Conservation (phyloP, 306 rosid species). For the Dalbergia oliveri region DNA sequence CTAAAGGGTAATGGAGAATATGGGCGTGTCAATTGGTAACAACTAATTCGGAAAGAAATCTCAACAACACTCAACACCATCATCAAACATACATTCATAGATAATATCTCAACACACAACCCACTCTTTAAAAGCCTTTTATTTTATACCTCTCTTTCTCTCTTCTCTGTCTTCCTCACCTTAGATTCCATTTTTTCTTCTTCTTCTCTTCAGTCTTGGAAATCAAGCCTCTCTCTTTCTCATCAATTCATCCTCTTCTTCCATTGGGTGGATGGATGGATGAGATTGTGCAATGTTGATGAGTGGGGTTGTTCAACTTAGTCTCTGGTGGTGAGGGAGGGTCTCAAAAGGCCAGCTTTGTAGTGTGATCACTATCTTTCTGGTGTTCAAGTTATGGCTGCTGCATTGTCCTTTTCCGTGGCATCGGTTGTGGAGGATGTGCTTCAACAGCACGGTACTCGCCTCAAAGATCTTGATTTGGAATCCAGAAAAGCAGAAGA, state of each 20-base stretch:
- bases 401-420: conserved; percentile 75
- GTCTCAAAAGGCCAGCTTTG: conserved; percentile 27
- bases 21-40: conserved; percentile 56
- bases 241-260: conserved; percentile 16
- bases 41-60: conserved; percentile 68
- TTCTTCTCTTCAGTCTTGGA: neutral
- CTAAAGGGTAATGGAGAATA: conserved; percentile 53
- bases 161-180: conserved; percentile 6
- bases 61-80: conserved; percentile 52
- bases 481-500: conserved; percentile 85
- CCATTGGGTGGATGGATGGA: conserved; percentile 16
- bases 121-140: conserved; percentile 26
- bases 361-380: neutral
- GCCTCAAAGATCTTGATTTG: conserved; percentile 79
- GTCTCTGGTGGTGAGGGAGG: conserved; percentile 12
- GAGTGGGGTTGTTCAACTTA: conserved; percentile 32
- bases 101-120: neutral
- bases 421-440: conserved; percentile 88
- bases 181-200: conserved; percentile 1
- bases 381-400: conserved; percentile 45
- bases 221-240: conserved; percentile 1
- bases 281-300: conserved; percentile 41
- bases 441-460: conserved; percentile 83
- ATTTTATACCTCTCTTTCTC: neutral
- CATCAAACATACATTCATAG: neutral